These are phyloP conservation scores for Lentithecium fluviatile DNA, from an alignment of 495 filamentous ascomycete species.

Conservation along the genomic window DNA sequence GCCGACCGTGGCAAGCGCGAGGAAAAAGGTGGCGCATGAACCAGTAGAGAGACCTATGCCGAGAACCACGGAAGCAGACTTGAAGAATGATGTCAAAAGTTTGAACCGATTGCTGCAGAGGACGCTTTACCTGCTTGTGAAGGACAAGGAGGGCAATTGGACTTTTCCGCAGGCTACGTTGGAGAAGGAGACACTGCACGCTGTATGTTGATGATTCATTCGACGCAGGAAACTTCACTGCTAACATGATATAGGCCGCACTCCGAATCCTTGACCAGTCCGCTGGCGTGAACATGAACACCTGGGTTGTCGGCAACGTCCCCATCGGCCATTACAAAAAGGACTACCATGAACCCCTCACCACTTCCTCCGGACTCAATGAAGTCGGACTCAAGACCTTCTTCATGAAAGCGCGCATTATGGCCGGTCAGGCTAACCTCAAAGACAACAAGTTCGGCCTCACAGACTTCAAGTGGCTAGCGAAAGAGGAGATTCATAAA, in stretches of 20 bases:
- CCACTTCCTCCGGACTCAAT: constrained; percentile 42
- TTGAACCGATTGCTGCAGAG: constrained; percentile 72
- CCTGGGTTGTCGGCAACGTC: constrained; percentile 90
- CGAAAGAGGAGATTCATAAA: constrained; percentile 78
- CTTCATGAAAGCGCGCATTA: constrained; percentile 92
- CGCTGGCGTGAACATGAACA: constrained; percentile 95
- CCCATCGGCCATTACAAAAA: constrained; percentile 76
- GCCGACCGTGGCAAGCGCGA: not conserved
- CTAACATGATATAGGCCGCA: constrained; percentile 62
- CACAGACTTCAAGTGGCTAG: constrained; percentile 86
- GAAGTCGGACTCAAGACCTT: constrained; percentile 74
- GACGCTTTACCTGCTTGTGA: constrained; percentile 85
- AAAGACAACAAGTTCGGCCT: constrained; percentile 67
- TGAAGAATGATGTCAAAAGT: constrained; percentile 67
- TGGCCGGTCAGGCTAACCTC: constrained; percentile 92
- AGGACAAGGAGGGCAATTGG: constrained; percentile 67
- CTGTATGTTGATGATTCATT: constrained; percentile 56
- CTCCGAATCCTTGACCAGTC: constrained; percentile 71
- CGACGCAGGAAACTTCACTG: not conserved
- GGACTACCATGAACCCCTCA: constrained; percentile 44
- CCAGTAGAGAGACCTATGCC: constrained; percentile 69
- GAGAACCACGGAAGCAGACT: constrained; percentile 77
- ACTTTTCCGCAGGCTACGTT: constrained; percentile 71
- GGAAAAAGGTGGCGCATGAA: constrained; percentile 53
- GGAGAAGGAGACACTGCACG: constrained; percentile 70